Conservation (phyloP, 352 stramenopile genomes). For the Globisporangium recalcitrans region DNA sequence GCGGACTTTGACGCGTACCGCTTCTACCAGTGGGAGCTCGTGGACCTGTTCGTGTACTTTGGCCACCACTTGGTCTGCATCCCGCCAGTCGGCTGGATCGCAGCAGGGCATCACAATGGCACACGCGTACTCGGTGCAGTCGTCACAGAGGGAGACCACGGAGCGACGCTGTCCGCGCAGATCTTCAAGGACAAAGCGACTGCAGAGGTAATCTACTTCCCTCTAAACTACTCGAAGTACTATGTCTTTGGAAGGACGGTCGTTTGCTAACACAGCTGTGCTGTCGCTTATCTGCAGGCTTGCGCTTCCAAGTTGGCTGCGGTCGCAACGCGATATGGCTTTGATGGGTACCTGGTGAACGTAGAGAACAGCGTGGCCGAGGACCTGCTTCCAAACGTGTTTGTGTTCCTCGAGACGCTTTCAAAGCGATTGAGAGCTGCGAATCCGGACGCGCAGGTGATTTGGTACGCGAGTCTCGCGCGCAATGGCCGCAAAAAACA, state of each 20-base stretch:
- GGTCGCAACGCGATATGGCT: slow-evolving; percentile 36
- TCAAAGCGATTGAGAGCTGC: slow-evolving; percentile 20
- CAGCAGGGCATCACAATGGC: slow-evolving; percentile 41
- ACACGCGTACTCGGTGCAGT: slow-evolving; percentile 42
- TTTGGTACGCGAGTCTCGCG: slow-evolving; percentile 51
- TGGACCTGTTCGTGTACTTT: slow-evolving; percentile 60
- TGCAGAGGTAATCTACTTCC: slow-evolving; percentile 23
- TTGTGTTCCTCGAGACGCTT: slow-evolving; percentile 31
- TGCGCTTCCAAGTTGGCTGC: slow-evolving; percentile 32
- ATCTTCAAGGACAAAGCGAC: slow-evolving; percentile 24
- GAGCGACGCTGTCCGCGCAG: slow-evolving; percentile 22
- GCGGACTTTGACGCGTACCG: slow-evolving; percentile 32
- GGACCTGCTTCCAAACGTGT: slow-evolving; percentile 23
- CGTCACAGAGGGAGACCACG: slow-evolving; percentile 35
- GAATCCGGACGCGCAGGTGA: slow-evolving; percentile 28
- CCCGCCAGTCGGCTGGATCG: slow-evolving; percentile 37
- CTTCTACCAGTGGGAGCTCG: slow-evolving; percentile 51
- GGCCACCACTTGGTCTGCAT: slow-evolving; percentile 45
- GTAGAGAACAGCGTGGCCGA: slow-evolving; percentile 40
- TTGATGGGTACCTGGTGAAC: slow-evolving; percentile 66
- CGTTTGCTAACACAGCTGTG: not conserved
- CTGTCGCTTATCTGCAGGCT: slow-evolving; percentile 11
- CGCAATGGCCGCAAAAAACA: slow-evolving; percentile 29
- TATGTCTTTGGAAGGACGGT: not conserved
- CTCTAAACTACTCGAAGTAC: not conserved